These are phyloP conservation scores for Pisolithus orientalis DNA, from an alignment of 768 basidiomycete species.

Conservation along the genomic window DNA sequence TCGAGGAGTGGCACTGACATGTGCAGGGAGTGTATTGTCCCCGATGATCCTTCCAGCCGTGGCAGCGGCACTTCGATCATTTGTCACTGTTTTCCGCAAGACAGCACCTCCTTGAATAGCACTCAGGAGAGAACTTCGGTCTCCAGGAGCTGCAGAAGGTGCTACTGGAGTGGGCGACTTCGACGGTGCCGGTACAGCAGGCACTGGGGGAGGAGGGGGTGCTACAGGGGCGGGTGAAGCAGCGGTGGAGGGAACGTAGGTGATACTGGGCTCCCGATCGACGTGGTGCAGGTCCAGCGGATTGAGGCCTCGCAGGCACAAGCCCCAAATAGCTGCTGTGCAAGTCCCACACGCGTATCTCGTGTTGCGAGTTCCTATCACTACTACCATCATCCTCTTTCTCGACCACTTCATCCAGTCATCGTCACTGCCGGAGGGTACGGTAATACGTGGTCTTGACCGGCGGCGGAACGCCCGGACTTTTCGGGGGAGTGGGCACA, in stretches of 20 bases:
- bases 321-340: slow-evolving; percentile 71
- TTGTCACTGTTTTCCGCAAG: slow-evolving; percentile 71
- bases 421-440: slow-evolving; percentile 53
- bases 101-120: slow-evolving; percentile 75
- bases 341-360: slow-evolving; percentile 61
- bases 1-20: slow-evolving; percentile 50
- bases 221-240: slow-evolving; percentile 28
- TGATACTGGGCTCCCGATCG: slow-evolving; percentile 13
- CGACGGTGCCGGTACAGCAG: slow-evolving; percentile 23
- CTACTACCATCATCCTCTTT: slow-evolving; percentile 64
- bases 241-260: slow-evolving; percentile 8
- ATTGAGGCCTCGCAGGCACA: slow-evolving; percentile 52
- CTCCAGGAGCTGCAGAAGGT: slow-evolving; percentile 34
- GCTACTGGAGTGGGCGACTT: slow-evolving; percentile 28
- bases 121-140: slow-evolving; percentile 59
- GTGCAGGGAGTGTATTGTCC: slow-evolving; percentile 60
- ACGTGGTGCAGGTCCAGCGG: slow-evolving; percentile 34
- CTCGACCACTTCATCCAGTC: slow-evolving; percentile 83
- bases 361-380: slow-evolving; percentile 69
- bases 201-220: slow-evolving; percentile 30
- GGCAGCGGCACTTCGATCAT: slow-evolving; percentile 70
- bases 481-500: slow-evolving; percentile 32
- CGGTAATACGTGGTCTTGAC: slow-evolving; percentile 55
- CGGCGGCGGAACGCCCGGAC: slow-evolving; percentile 35
- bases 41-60: slow-evolving; percentile 77